Base-by-base conservation (phyloP, 1,284 basidiomycete species). In the Thecaphora thlaspeos region DNA sequence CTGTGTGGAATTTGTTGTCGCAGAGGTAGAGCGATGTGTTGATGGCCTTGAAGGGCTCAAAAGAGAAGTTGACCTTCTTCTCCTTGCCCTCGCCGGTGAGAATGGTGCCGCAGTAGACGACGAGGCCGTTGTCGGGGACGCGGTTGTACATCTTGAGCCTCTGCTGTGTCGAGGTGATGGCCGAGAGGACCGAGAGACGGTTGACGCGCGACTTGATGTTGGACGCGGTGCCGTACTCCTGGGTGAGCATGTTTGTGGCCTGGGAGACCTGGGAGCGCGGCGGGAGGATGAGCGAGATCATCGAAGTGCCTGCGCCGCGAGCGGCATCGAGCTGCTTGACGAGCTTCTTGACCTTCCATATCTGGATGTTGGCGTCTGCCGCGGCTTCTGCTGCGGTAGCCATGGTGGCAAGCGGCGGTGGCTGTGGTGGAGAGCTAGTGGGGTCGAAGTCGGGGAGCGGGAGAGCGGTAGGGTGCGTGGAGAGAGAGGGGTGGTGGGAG, bases 151-250 rank as follows among this genome's bases (percentile, higher is more conserved):
- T 84, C 82, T 98, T 98, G 61, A 98, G 84, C 68, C 93, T 86
- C 72, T 98, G 93, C 80, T 99, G 94, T n/a, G 95, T 97, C 73
- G 90, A 93, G 19, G 94, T 97, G 78, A 99, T 98, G 61, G 95
- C 95, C 42, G 94, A 91, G 44, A 98, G 84, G 23, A 98, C 95
- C 32, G 94, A 99, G 36, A 96, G 85, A 70, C 94, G 87, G 83
- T 98, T 98, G 76, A 99, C 94, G 62, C 95, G 91, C 71, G 92
- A 96, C 81, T 98, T 99, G 84, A 99, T 99, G 82, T 98, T 98
- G 63, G 92, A 95, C 28, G 71, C 76, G 17, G 79, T 80, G 41
- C 80, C 94, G 78, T 95, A 97, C 81, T 98, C 94, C 79, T 95
- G 91, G 54, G 94, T 97, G 78, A 98, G 85, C 93, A 98, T 96